Evolutionary conservation across 2,329 filamentous ascomycete genomes (phyloP), one percentile per base, ranked within the genome.

Genomic region (Basipetospora sp.): DNA sequence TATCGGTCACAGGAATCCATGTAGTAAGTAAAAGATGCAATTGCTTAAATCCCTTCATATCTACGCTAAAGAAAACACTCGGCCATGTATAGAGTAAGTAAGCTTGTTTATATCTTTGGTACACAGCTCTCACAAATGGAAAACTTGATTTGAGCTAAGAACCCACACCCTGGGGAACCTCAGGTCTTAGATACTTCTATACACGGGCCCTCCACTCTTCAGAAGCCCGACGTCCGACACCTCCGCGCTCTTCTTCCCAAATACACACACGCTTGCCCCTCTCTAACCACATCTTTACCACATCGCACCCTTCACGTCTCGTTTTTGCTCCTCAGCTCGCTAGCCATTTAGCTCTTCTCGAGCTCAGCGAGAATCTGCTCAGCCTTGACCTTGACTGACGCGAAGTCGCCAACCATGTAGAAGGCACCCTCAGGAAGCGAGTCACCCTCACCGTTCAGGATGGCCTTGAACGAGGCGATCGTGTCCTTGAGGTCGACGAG

Each of bases 331-430:
- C 46, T 51, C 44, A 49, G 50, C 10, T n/a, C n/a, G n/a, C 36
- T 17, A 29, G 46, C 44, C 48, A 45, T 53, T 63, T 67, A 65
- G 55, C 65, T 66, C 55, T 67, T 67, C 62, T 90, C 83, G 54
- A 96, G 74, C 55, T 96, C 90, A 54, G 90, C 87, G 61, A 98
- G 71, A 74, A 98, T 96, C 86, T 96, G 94, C 79, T 94, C 87
- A 71, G 88, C 90, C 85, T 98, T 98, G 58, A 73, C 77, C 61
- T 82, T 82, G 51, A 87, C 90, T 47, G 84, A 86, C 53, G 83
- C 83, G 53, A 96, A 78, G 72, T 94, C 82, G 62, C 90, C 90
- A 63, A 96, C 87, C 87, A 94, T 94, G 80, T 94, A 94, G 79
- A 94, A 71, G 61, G 69, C 79, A 78, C 79, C 78, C 69, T 96